phyloP scores from a whole-genome alignment of 2,329 filamentous ascomycete genomes.

The Ophiostoma ulmi region DNA sequence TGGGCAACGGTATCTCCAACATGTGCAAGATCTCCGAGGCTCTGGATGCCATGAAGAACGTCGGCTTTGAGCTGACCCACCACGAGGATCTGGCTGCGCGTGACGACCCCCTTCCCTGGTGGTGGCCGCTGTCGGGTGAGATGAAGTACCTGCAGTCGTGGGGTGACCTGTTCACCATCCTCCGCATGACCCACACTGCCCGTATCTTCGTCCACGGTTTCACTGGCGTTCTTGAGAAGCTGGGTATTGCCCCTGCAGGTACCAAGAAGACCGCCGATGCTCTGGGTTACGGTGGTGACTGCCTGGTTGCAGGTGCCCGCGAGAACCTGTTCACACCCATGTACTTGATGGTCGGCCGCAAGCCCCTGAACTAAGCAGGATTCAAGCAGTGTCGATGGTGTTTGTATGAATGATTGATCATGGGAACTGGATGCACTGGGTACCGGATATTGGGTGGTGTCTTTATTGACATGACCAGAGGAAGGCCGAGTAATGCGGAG shows the following conservation, averaged over 20 bases:
- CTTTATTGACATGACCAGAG: background rate
- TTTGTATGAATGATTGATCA: background rate
- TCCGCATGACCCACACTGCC: conserved; percentile 83
- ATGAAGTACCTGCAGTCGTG: conserved; percentile 76
- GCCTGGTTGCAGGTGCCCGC: conserved; percentile 76
- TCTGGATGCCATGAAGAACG: conserved; percentile 73
- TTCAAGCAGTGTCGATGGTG: background rate
- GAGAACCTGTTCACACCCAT: conserved; percentile 96
- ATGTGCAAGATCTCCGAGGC: conserved; percentile 79
- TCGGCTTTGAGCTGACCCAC: conserved; percentile 77
- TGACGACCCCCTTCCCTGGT: conserved; percentile 77
- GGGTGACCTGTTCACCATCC: conserved; percentile 74
- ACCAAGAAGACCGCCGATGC: conserved; percentile 95
- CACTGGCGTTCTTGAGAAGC: conserved; percentile 67
- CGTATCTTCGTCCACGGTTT: conserved; percentile 70
- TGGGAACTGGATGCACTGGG: background rate
- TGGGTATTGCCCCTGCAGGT: conserved; percentile 71
- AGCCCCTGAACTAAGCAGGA: conserved; percentile 48
- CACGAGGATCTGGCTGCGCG: conserved; percentile 82
- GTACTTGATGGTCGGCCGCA: conserved; percentile 93
- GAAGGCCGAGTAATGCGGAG: conserved; percentile 22
- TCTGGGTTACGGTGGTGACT: conserved; percentile 74
- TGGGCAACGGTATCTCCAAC: conserved; percentile 93
- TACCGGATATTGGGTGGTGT: conserved; percentile 2
- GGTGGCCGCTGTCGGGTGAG: conserved; percentile 84